Conservation (phyloP, 768 basidiomycete species). For the Tricholoma matsutake region DNA sequence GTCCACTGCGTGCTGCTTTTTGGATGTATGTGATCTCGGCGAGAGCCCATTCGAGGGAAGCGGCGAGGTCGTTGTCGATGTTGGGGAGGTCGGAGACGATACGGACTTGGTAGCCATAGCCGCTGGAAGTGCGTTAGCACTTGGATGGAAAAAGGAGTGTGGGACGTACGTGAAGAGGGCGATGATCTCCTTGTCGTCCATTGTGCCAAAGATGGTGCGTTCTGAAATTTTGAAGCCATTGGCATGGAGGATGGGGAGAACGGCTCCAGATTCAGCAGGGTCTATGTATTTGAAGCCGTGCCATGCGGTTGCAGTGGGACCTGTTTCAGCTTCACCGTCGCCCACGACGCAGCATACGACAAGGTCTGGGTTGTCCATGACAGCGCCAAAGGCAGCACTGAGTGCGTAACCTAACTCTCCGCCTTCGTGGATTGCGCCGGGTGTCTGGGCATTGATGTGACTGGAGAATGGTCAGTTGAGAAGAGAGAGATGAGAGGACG, state of each 20-base stretch:
- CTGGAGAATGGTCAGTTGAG: slow-evolving; percentile 25
- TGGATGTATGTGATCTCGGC: slow-evolving; percentile 76
- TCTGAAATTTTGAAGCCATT: slow-evolving; percentile 92
- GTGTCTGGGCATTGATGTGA: slow-evolving; percentile 80
- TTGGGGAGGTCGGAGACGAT: slow-evolving; percentile 67
- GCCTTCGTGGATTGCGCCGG: slow-evolving; percentile 90
- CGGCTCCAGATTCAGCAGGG: slow-evolving; percentile 85
- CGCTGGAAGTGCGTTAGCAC: slow-evolving; percentile 32
- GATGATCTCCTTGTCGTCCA: slow-evolving; percentile 84
- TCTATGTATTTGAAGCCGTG: slow-evolving; percentile 90
- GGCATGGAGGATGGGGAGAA: slow-evolving; percentile 86
- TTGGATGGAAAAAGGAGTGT: slow-evolving; percentile 4
- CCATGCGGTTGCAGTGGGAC: slow-evolving; percentile 79
- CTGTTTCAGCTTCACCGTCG: slow-evolving; percentile 84
- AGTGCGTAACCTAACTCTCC: slow-evolving; percentile 90
- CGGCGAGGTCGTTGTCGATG: slow-evolving; percentile 78
- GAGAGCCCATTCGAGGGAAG: slow-evolving; percentile 79
- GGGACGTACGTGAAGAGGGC: slow-evolving; percentile 64
- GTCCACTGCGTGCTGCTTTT: slow-evolving; percentile 68
- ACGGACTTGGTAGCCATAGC: slow-evolving; percentile 87
- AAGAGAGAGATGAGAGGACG: neutral
- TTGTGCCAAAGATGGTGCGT: slow-evolving; percentile 84
- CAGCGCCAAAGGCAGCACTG: slow-evolving; percentile 79
- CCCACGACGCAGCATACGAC: slow-evolving; percentile 82
- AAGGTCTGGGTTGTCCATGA: slow-evolving; percentile 89